phyloP scores from a whole-genome alignment of 805 yeast genomes.

The Teunomyces cretensis region DNA sequence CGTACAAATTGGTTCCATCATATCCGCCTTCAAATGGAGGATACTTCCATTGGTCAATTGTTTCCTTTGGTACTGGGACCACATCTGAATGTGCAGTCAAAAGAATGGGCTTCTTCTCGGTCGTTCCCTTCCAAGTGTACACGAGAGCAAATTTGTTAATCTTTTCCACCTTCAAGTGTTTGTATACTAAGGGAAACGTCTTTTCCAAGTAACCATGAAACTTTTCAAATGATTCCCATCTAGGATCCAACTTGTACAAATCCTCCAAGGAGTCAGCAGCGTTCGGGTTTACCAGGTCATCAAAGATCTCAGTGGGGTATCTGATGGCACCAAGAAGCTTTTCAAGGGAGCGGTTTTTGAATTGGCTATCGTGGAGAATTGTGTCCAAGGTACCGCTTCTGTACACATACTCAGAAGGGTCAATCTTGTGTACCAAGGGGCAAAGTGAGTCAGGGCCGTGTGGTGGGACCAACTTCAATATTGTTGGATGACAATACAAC shows the following conservation, averaged over 20 bases:
- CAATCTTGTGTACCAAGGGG: constrained; percentile 33
- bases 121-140: constrained; percentile 37
- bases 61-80: constrained; percentile 40
- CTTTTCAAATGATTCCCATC: constrained; percentile 16
- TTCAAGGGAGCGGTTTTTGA: constrained; percentile 19
- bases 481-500: not conserved
- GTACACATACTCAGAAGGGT: constrained; percentile 23
- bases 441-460: constrained; percentile 31
- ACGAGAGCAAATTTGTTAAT: constrained; percentile 39
- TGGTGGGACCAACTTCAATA: not conserved
- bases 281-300: constrained; percentile 30
- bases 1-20: constrained; percentile 32
- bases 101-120: constrained; percentile 33
- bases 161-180: constrained; percentile 30
- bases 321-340: constrained; percentile 28
- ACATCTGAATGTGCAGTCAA: constrained; percentile 44
- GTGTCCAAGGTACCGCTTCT: constrained; percentile 18
- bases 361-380: constrained; percentile 27
- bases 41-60: constrained; percentile 37
- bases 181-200: constrained; percentile 34
- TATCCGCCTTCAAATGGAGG: constrained; percentile 38
- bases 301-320: constrained; percentile 33
- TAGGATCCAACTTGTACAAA: constrained; percentile 19
- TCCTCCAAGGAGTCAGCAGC: constrained; percentile 22
- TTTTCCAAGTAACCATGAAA: constrained; percentile 31